phyloP scores from a whole-genome alignment of 2,329 filamentous ascomycete genomes.

The Arthrobotrys sphaeroides region DNA sequence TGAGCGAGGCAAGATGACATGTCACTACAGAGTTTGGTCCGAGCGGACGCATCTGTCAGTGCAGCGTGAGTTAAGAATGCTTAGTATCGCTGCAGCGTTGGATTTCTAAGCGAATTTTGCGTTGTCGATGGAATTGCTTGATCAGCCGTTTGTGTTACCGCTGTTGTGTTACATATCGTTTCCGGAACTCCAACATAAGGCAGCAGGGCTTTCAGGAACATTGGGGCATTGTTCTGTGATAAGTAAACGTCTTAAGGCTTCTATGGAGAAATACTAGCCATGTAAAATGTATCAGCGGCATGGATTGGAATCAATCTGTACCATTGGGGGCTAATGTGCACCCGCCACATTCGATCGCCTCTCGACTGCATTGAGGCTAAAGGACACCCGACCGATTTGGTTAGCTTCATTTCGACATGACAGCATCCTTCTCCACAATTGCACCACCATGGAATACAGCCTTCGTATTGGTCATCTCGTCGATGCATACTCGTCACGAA shows the following conservation, averaged over 20 bases:
- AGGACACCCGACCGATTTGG: background rate
- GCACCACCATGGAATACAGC: conserved; percentile 7
- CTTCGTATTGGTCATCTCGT: background rate
- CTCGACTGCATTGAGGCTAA: conserved; percentile 1
- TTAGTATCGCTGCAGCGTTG: background rate
- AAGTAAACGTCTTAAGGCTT: background rate
- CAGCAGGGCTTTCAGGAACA: no score
- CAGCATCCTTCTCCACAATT: conserved; percentile 12
- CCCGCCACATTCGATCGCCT: background rate
- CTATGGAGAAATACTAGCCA: no score
- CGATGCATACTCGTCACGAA: background rate
- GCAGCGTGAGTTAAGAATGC: no score
- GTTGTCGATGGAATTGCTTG: background rate
- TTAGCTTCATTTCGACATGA: background rate
- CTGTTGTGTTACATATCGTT: conserved; percentile 6
- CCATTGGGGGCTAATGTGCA: background rate
- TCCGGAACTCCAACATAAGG: background rate
- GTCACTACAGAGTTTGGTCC: background rate
- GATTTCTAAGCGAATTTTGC: background rate
- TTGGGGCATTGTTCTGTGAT: background rate
- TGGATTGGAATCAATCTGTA: no score
- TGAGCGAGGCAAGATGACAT: background rate
- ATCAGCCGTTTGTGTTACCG: conserved; percentile 2
- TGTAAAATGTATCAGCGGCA: no score
- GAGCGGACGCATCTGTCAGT: background rate